Evolutionary conservation across 495 filamentous ascomycete genomes (phyloP), one percentile per base, ranked within the genome.

Genomic region (Trichoderma virens): DNA sequence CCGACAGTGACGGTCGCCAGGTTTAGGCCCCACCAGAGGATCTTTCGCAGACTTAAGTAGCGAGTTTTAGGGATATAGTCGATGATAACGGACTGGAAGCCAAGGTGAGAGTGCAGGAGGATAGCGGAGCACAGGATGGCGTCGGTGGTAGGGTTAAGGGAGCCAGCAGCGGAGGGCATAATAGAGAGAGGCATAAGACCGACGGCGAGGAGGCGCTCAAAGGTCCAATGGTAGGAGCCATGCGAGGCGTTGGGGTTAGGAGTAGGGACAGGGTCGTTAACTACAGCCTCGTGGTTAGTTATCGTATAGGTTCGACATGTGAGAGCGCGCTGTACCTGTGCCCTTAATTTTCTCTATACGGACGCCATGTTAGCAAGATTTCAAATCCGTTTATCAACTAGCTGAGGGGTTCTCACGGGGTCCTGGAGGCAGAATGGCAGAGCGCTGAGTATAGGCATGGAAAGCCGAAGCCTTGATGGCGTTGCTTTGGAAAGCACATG

Each of bases 151-250:
- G 94, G 95, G 83, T 96, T 93, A 64, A 97, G 82, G 54, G 91
- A 90, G 70, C 92, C 91, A 35, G 89, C 88, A 59, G 91, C 92
- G 80, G 98, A 98, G 54, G 94, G 94, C 39, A 91, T 89, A 64
- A 98, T 78, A 67, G 87, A 92, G 60, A 98, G 79, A 56, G 95
- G 94, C 65, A 98, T 75, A 45, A 98, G 85, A 47, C 83, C 88
- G 20, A 82, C 63, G 62, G 88, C 85, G 65, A 97, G 77, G 20
- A 93, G 71, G 51, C 94, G 88, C 83, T 98, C 94, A 73, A 97
- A 96, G 67, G 89, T 87, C 94, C 94, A 98, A 82, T 98, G 94
- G 82, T 98, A 98, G 75, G 90, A 93, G 62, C 94, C 95, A 75
- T 98, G 88, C 25, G 83, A 79, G 18, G 92, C 86, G 62, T 83